phyloP scores from a whole-genome alignment of 306 rosid species.

The Castanea crenata region DNA sequence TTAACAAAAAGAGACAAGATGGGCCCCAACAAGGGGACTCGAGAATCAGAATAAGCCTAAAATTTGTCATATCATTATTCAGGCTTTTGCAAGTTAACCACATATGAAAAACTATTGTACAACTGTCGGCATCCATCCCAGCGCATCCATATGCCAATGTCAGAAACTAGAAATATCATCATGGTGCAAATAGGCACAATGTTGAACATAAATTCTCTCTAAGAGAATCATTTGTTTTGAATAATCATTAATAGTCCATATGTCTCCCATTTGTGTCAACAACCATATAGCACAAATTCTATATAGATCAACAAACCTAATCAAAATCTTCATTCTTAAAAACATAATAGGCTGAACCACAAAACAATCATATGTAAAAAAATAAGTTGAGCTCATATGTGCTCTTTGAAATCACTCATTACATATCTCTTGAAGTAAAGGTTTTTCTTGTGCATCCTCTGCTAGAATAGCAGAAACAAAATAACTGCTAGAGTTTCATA shows the following conservation, averaged over 20 bases:
- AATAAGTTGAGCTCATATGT: not conserved
- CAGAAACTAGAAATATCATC: not conserved
- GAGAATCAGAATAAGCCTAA: not conserved
- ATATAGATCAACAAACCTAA: not conserved
- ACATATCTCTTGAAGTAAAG: not conserved
- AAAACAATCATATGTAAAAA: not conserved
- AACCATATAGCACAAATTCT: not conserved
- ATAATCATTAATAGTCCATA: not conserved
- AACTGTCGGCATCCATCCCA: not conserved
- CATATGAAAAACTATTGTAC: not conserved
- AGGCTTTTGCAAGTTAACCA: not conserved
- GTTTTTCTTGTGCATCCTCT: not conserved
- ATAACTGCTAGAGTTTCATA: not conserved
- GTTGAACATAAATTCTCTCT: not conserved
- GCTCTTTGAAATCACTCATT: not conserved
- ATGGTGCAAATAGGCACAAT: not conserved
- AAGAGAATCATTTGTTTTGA: not conserved
- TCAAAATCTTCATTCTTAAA: not conserved
- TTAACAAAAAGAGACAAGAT: not conserved
- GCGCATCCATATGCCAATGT: not conserved
- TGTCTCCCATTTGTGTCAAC: not conserved
- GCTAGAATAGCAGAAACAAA: not conserved
- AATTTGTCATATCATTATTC: not conserved
- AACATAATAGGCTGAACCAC: not conserved
- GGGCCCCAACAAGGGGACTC: not conserved